phyloP scores from a whole-genome alignment of 305 asterid genomes.

The Solanum hybrid region DNA sequence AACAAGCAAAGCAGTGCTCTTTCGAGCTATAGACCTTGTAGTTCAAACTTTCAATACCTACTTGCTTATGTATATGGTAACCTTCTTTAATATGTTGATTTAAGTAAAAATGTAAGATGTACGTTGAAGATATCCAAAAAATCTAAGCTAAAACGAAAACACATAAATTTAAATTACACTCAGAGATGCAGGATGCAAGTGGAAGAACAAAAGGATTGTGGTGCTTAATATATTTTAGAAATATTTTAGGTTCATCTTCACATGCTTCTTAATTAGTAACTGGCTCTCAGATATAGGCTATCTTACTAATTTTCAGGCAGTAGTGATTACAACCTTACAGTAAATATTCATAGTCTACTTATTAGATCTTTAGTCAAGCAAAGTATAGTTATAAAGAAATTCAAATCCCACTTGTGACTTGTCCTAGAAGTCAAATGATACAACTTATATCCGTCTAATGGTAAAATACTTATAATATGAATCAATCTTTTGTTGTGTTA shows the following conservation, averaged over 20 bases:
- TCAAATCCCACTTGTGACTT: not conserved
- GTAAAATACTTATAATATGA: not conserved
- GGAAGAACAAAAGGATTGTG: not conserved
- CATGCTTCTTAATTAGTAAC: not conserved
- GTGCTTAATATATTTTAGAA: not conserved
- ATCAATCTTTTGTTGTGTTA: not conserved
- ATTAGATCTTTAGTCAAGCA: not conserved
- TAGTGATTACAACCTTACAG: not conserved
- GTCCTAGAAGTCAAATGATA: not conserved
- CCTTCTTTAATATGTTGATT: not conserved
- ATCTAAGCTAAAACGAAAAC: not conserved
- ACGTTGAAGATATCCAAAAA: not conserved
- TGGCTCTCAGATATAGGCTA: not conserved
- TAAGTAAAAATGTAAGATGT: not conserved
- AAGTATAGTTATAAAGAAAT: not conserved
- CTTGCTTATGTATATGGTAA: not conserved
- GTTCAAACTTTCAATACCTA: not conserved
- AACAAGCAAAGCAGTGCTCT: not conserved
- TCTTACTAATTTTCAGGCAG: not conserved
- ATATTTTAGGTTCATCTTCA: not conserved
- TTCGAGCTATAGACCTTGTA: not conserved
- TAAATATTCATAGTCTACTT: not conserved
- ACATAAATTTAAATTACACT: not conserved
- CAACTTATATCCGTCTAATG: not conserved
- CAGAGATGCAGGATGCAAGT: not conserved